Evolutionary conservation across 2,329 filamentous ascomycete species (phyloP).

Genomic region (Aspergillus novoparasiticus): DNA sequence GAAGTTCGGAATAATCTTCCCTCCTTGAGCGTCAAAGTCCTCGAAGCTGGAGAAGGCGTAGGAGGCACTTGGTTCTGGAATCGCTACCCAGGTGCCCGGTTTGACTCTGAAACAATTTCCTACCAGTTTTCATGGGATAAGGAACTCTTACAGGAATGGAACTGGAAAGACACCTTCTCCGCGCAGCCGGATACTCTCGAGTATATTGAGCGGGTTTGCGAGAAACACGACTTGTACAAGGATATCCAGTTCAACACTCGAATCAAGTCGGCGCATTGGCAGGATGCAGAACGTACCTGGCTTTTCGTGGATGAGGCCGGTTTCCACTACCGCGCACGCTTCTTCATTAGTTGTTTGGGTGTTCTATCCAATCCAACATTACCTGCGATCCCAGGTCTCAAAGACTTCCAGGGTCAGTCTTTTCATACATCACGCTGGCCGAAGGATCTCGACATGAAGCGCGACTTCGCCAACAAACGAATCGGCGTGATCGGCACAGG

Average conservation of each 20-base stretch:
- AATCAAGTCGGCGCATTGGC: constrained; percentile 36
- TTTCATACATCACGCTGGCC: constrained; percentile 48
- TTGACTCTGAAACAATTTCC: constrained; percentile 51
- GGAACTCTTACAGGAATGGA: constrained; percentile 31
- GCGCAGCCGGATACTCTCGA: constrained; percentile 35
- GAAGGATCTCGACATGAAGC: constrained; percentile 24
- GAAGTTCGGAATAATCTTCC: constrained; percentile 40
- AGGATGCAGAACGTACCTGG: constrained; percentile 35
- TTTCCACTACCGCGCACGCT: constrained; percentile 26
- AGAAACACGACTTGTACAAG: constrained; percentile 36
- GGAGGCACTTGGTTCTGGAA: constrained; percentile 55
- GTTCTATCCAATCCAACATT: constrained; percentile 42
- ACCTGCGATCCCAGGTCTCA: constrained; percentile 39
- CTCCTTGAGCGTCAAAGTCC: constrained; percentile 25
- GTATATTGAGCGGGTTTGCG: constrained; percentile 38
- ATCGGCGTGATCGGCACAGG: constrained; percentile 48
- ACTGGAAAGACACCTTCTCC: constrained; percentile 41
- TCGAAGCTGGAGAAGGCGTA: constrained; percentile 20
- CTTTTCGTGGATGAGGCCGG: constrained; percentile 28
- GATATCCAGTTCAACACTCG: constrained; percentile 47
- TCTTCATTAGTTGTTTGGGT: constrained; percentile 43
- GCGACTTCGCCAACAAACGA: constrained; percentile 38
- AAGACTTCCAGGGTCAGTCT: constrained; percentile 42
- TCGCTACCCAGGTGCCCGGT: constrained; percentile 50
- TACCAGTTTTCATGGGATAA: constrained; percentile 38